phyloP scores from a whole-genome alignment of 2,329 filamentous ascomycete species.

The Capronia coronata region DNA sequence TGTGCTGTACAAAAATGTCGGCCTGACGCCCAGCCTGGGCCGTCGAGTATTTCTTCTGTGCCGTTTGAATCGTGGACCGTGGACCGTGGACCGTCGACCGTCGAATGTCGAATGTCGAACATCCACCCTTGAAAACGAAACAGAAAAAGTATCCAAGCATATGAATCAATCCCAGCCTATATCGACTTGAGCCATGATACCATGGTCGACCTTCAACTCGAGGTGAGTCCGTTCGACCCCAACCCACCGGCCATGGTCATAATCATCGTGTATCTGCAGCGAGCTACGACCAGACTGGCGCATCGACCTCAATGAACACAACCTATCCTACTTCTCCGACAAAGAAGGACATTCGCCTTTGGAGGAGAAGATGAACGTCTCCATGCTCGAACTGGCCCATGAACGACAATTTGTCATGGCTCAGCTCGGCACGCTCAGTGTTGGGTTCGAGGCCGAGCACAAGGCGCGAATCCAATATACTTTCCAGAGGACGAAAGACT shows the following conservation, averaged over 20 bases:
- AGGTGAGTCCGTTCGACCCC: constrained; percentile 3
- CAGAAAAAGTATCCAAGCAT: no score
- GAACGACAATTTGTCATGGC: constrained; percentile 25
- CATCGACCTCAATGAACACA: constrained; percentile 20
- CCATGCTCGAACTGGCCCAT: constrained; percentile 23
- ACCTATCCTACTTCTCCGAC: constrained; percentile 13
- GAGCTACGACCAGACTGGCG: constrained; percentile 13
- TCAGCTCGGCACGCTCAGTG: constrained; percentile 15
- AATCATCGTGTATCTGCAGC: constrained; percentile 3
- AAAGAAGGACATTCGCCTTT: constrained; percentile 15
- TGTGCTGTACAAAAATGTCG: no score
- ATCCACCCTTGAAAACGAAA: no score
- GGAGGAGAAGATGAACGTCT: constrained; percentile 15
- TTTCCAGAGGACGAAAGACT: background rate
- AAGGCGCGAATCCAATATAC: constrained; percentile 4
- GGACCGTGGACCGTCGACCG: no score
- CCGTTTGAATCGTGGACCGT: no score
- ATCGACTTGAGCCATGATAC: constrained; percentile 15
- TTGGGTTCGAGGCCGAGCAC: constrained; percentile 19
- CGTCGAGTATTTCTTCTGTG: no score
- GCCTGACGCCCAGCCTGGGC: no score
- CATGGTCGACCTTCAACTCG: constrained; percentile 16
- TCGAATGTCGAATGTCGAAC: no score
- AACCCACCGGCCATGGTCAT: background rate
- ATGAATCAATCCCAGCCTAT: background rate